Base-by-base conservation (phyloP, 768 basidiomycete species). In the Tricholoma saponaceum region DNA sequence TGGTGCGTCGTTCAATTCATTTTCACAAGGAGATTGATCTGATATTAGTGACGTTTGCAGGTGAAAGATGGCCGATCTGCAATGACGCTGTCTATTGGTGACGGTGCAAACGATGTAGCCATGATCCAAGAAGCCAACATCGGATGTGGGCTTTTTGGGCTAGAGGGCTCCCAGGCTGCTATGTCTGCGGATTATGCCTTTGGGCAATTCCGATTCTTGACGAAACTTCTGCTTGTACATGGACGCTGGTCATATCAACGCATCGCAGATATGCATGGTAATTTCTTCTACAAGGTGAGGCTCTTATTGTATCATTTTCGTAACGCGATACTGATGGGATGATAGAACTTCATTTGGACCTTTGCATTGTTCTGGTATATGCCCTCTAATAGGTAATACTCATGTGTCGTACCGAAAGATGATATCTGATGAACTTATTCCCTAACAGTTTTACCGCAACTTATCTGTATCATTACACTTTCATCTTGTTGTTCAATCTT, bases 111-210 rank as follows among this genome's bases (percentile, higher is more conserved):
- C 67, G 96, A 98, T 67, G 96, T 98, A 22, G 95, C 95, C 5
- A 98, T 98, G 96, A 98, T 98, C 58, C 96, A 98, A 69, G 96
- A 96, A 67, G 96, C 96, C n/a, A 95, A 98, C 70, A 89, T 98
- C 62, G 96, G 96, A 3, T 92, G 95, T 67, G 96, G 96, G 20
- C 76, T 98, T 25, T 83, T 92, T 63, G 96, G 96, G 46, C 82
- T 95, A 35, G 96, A 98, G 70, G 96, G 96, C 51, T 95, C 94
- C 20, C 96, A 98, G 71, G 96, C 96, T 28, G 95, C 96, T 50
- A 98, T 98, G 95, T 97, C 95, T 4, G 96, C 96, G 5, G 96
- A 98, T 69, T 98, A 97, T 65, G 96, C 96, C 0, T 95, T 98
- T 74, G 96, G 93, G 1, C 96, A 98, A 69, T 99, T 99, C 78